These are phyloP conservation scores for Brassica balearica DNA, from an alignment of 441 rosid species.

Conservation along the genomic window DNA sequence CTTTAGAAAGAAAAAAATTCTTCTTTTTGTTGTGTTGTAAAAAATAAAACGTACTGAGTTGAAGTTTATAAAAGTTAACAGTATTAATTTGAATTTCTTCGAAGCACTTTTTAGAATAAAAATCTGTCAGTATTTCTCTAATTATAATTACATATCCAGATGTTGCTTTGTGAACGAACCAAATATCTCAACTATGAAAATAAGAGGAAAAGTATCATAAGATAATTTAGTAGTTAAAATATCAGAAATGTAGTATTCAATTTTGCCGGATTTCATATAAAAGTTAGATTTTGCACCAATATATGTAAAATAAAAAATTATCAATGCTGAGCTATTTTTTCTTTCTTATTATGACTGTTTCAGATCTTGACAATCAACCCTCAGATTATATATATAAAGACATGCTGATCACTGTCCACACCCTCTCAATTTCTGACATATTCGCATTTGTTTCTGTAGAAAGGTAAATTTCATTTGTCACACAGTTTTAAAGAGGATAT, in stretches of 20 bases:
- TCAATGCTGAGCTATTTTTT: background rate
- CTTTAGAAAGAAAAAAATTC: background rate
- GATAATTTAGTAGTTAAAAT: background rate
- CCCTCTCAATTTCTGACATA: background rate
- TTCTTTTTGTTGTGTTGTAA: constrained; percentile 2
- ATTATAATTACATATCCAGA: constrained; percentile 2
- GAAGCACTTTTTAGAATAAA: background rate
- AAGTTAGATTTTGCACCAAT: constrained; percentile 16
- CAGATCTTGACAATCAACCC: constrained; percentile 6
- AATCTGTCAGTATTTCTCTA: background rate
- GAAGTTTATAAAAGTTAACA: background rate
- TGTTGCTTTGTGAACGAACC: background rate
- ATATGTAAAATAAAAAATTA: background rate
- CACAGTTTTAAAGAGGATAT: background rate
- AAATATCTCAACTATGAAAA: constrained; percentile 10
- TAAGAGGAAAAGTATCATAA: background rate
- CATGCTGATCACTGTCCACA: background rate
- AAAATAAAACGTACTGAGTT: background rate
- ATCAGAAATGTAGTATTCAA: background rate
- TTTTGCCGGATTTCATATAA: background rate
- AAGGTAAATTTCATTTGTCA: constrained; percentile 8
- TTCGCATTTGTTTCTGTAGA: background rate
- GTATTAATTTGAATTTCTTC: background rate
- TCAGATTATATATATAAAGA: background rate
- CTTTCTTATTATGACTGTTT: background rate